These are phyloP conservation scores for Claviceps pazoutovae DNA, from an alignment of 2,329 filamentous ascomycete genomes.

Conservation along the genomic window DNA sequence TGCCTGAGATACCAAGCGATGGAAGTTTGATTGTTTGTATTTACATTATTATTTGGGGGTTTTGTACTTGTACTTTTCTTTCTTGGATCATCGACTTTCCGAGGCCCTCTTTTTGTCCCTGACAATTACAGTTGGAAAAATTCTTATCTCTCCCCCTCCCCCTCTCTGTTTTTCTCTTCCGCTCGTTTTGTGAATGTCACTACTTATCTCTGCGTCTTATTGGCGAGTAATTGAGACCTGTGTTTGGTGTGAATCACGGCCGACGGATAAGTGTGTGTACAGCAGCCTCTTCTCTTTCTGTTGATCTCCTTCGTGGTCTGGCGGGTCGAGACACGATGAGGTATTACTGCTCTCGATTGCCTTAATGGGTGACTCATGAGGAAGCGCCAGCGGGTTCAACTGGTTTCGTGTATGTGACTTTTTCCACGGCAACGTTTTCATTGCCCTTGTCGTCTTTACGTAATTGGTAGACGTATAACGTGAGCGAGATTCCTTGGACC, in stretches of 20 bases:
- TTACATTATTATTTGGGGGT: slow-evolving; percentile 10
- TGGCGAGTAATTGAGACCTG: slow-evolving; percentile 6
- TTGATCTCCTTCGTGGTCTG: neutral
- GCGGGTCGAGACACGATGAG: neutral
- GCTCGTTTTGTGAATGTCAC: slow-evolving; percentile 8
- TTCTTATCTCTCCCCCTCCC: neutral
- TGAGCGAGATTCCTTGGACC: slow-evolving; percentile 93
- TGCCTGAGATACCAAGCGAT: slow-evolving; percentile 24
- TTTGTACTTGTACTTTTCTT: neutral
- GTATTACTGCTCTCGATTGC: neutral
- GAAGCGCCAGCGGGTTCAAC: slow-evolving; percentile 41
- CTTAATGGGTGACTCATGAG: slow-evolving; percentile 23
- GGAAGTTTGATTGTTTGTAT: slow-evolving; percentile 16
- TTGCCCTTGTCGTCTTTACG: slow-evolving; percentile 63
- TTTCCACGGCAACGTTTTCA: slow-evolving; percentile 72
- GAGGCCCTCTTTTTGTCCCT: slow-evolving; percentile 1
- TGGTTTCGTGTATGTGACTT: slow-evolving; percentile 74
- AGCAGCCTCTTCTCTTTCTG: neutral
- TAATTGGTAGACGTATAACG: slow-evolving; percentile 85
- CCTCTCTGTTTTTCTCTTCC: no score
- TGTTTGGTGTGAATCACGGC: slow-evolving; percentile 9
- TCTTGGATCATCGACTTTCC: slow-evolving; percentile 7
- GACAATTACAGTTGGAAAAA: slow-evolving; percentile 7
- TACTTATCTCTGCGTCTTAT: neutral
- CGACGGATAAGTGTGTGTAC: neutral